Conservation (phyloP, 1,139 yeast genomes). For the Pneumocystis jirovecii region DNA sequence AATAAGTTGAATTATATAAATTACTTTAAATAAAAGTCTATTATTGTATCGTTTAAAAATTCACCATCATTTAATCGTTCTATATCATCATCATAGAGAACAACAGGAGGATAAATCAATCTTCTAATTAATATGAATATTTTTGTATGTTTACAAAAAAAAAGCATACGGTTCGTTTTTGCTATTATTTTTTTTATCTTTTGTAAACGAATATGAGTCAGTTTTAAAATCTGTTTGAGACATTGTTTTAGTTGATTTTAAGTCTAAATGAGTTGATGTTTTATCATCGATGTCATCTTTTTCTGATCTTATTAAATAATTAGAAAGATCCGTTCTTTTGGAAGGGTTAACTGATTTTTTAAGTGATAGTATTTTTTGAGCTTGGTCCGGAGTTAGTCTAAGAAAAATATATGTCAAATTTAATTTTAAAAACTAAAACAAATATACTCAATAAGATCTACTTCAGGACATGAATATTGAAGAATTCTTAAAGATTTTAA, state of each 20-base stretch:
- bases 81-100: conserved; percentile 18
- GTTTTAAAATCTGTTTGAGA: neutral
- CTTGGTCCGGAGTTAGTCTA: neutral
- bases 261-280: neutral
- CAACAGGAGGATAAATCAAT: neutral
- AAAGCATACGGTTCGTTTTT: neutral
- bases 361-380: neutral
- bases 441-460: neutral
- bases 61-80: conserved; percentile 26
- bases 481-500: neutral
- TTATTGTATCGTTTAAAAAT: conserved; percentile 30
- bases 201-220: neutral
- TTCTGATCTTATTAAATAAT: neutral
- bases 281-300: neutral
- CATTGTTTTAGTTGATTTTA: neutral
- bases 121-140: neutral
- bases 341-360: neutral
- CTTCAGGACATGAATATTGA: neutral
- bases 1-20: conserved; percentile 1
- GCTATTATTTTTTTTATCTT: neutral
- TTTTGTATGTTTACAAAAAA: neutral
- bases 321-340: neutral
- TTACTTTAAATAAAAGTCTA: conserved; percentile 27
- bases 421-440: neutral
- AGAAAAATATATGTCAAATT: neutral